A percentile compares a stretch with the other conserved stretches of the same genome.
Conservation (phyloP, 2,329 filamentous ascomycete genomes). For the Pseudogymnoascus sp. region DNA sequence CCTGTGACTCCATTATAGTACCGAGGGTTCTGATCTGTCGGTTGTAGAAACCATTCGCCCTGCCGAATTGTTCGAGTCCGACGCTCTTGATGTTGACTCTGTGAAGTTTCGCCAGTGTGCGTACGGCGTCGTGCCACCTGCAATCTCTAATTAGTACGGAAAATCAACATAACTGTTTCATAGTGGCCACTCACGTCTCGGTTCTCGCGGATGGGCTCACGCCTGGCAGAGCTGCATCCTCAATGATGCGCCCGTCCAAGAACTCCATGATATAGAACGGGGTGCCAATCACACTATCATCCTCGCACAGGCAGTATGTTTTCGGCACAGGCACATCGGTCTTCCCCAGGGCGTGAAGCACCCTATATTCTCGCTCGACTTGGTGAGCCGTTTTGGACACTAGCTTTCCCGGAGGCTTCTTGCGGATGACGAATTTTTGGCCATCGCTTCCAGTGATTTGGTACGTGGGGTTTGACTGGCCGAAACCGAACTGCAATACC, state of each 20-base stretch:
- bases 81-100: conserved; percentile 60
- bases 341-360: conserved; percentile 72
- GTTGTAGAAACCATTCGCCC: conserved; percentile 69
- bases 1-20: conserved; percentile 72
- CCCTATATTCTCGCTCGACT: conserved; percentile 90
- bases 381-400: conserved; percentile 91
- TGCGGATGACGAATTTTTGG: conserved; percentile 78
- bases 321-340: conserved; percentile 83
- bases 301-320: conserved; percentile 80
- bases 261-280: conserved; percentile 98
- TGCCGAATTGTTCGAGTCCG: conserved; percentile 68
- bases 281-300: conserved; percentile 72
- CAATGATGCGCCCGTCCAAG: conserved; percentile 86
- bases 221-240: conserved; percentile 75
- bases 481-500: conserved; percentile 74
- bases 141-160: background rate
- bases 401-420: conserved; percentile 94
- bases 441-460: conserved; percentile 70
- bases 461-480: conserved; percentile 96
- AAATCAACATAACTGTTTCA: background rate
- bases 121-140: conserved; percentile 76
- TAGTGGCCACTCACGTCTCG: conserved; percentile 51
- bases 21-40: conserved; percentile 80
- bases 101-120: conserved; percentile 81
- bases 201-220: conserved; percentile 62